Evolutionary conservation across 1,284 basidiomycete genomes (phyloP).

Genomic region (Kalmanozyma brasiliensis): DNA sequence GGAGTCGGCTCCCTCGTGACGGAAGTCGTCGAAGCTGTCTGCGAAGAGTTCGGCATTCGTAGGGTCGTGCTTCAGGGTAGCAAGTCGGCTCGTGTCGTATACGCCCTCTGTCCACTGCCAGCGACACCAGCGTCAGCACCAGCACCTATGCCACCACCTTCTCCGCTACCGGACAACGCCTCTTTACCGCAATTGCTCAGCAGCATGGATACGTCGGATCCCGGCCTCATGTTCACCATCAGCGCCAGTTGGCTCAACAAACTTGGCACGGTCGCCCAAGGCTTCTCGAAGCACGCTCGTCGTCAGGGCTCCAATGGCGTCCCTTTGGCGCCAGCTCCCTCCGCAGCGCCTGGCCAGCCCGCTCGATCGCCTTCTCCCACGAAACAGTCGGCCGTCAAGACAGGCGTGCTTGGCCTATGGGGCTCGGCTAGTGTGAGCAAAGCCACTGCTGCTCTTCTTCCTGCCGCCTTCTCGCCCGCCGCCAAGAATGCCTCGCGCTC

Average conservation of each 20-base stretch:
- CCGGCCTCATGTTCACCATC: conserved; percentile 60
- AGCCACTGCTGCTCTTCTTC: conserved; percentile 35
- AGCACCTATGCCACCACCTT: conserved; percentile 50
- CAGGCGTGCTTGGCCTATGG: conserved; percentile 52
- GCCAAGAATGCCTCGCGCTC: conserved; percentile 11
- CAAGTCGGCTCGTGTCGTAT: conserved; percentile 67
- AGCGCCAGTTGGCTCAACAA: conserved; percentile 65
- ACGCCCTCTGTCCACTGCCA: conserved; percentile 48
- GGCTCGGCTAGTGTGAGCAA: conserved; percentile 40
- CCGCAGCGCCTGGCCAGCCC: conserved; percentile 5
- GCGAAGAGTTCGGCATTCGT: conserved; percentile 77
- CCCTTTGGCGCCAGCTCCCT: conserved; percentile 2
- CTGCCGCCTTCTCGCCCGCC: conserved; percentile 13
- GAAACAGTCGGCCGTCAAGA: conserved; percentile 15
- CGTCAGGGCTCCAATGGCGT: conserved; percentile 24
- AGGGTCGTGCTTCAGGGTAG: conserved; percentile 70
- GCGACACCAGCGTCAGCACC: conserved; percentile 28
- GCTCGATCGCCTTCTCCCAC: conserved; percentile 19
- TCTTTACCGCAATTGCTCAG: conserved; percentile 34
- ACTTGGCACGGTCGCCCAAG: conserved; percentile 65
- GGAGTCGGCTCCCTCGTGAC: conserved; percentile 35
- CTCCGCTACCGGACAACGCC: conserved; percentile 29
- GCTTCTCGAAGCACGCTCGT: conserved; percentile 58
- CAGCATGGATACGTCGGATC: conserved; percentile 18
- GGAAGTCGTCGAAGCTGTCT: conserved; percentile 70